Evolutionary conservation across 2,329 filamentous ascomycete genomes (phyloP), one percentile per base, ranked within the genome.

Genomic region (Zymoseptoria tritici): DNA sequence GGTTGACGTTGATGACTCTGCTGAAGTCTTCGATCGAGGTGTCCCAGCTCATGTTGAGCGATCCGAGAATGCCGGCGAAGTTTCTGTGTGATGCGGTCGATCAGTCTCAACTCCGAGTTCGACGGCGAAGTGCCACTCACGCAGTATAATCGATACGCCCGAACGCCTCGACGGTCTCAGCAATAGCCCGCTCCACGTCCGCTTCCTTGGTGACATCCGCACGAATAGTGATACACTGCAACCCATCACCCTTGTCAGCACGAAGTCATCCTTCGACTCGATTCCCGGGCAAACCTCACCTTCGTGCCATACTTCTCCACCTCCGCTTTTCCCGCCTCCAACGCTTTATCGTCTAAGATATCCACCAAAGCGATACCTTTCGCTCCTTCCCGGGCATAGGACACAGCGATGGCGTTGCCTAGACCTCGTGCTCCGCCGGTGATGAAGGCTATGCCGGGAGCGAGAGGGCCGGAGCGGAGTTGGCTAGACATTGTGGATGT

Each of bases 131-230:
- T 22, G 2, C 21, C 2, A 22, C 62, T 55, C 56, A 64, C 62
- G 66, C 73, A 1, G 76, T 76, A 5, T 76, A 74, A 49, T 79
- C 74, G 0, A 80, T 67, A 8, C 64, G 66, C 0, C 75, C 77
- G 24, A 75, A 75, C 16, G 58, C 66, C 8, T 67, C 52, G 0
- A 77, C 64, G 0, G 75, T 77, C 56, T 72, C 52, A 7, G 62
- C 57, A 7, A 76, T 65, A 11, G 73, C 68, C 8, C 64, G 61
- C 52, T 72, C 67, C 6, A 76, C 67, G 19, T 74, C 66, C 2
- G 70, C 68, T 64, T 72, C 69, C 57, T 70, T 66, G 6, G 70
- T 72, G 13, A 72, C 69, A 51, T 72, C 69, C 19, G 62, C 62
- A 24, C 59, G 61, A 24, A 68, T 68, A 2, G 62, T 66, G 9